phyloP scores from a whole-genome alignment of 2,329 filamentous ascomycete species.

The Clonostachys rosea region DNA sequence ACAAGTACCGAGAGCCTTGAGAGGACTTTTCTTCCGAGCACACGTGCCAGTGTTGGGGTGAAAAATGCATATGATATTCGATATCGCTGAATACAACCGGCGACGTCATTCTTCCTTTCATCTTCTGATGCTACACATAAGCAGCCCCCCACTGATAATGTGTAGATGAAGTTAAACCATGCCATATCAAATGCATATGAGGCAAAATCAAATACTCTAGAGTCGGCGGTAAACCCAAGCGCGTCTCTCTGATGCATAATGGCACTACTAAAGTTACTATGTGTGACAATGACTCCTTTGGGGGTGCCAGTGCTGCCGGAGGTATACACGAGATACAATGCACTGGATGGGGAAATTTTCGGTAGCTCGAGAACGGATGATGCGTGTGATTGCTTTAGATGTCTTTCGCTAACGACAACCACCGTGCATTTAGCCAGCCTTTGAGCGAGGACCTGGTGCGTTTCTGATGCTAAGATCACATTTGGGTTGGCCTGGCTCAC shows the following conservation, averaged over 20 bases:
- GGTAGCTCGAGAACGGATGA: not conserved
- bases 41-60: slow-evolving; percentile 10
- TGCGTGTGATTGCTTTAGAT: not conserved
- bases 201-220: slow-evolving; percentile 2
- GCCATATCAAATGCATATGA: slow-evolving; percentile 7
- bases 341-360: not conserved
- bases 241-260: not conserved
- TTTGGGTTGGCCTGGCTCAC: not conserved
- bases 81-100: slow-evolving; percentile 5
- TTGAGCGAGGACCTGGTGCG: not conserved
- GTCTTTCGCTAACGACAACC: not conserved
- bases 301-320: slow-evolving; percentile 12
- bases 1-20: slow-evolving; percentile 10
- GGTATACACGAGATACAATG: slow-evolving; percentile 6
- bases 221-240: not conserved
- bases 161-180: slow-evolving; percentile 2
- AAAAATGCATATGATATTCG: slow-evolving; percentile 5
- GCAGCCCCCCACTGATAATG: slow-evolving; percentile 5
- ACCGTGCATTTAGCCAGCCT: not conserved
- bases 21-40: slow-evolving; percentile 9
- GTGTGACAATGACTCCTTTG: slow-evolving; percentile 12
- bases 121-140: slow-evolving; percentile 8
- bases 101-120: slow-evolving; percentile 4
- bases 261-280: slow-evolving; percentile 9
- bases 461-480: slow-evolving; percentile 1